Conservation (phyloP, 768 basidiomycete species). For the Phallus indusiatus region DNA sequence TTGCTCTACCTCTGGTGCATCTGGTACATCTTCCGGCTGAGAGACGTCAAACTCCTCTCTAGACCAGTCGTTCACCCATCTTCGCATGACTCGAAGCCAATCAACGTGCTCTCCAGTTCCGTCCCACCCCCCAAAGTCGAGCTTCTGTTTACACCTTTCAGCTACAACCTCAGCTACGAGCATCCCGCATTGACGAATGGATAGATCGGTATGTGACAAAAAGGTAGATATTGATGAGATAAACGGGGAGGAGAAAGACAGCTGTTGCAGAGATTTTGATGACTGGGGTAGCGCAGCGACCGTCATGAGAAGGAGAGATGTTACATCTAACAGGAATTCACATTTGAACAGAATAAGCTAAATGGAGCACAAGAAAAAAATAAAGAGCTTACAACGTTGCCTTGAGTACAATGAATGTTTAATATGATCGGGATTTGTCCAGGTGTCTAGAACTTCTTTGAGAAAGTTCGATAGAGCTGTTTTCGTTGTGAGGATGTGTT, state of each 20-base stretch:
- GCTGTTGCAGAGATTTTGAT: conserved; percentile 33
- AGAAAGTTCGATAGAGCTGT: conserved; percentile 42
- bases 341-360: background rate
- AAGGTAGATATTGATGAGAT: conserved; percentile 64
- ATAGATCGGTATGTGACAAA: conserved; percentile 64
- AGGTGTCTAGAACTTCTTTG: conserved; percentile 43
- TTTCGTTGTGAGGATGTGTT: conserved; percentile 1
- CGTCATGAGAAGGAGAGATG: conserved; percentile 57
- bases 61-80: conserved; percentile 12
- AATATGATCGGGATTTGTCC: conserved; percentile 72
- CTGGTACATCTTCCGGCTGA: conserved; percentile 9
- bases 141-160: conserved; percentile 44
- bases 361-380: background rate
- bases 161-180: conserved; percentile 79
- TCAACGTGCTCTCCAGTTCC: conserved; percentile 54
- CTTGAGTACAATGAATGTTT: conserved; percentile 66
- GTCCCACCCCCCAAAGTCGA: conserved; percentile 81
- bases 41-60: background rate
- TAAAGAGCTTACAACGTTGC: conserved; percentile 58
- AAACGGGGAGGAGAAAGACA: conserved; percentile 51
- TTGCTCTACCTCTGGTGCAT: conserved; percentile 43
- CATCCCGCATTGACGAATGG: conserved; percentile 86
- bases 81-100: conserved; percentile 57
- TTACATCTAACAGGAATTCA: conserved; percentile 57
- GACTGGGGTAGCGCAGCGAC: conserved; percentile 50